A percentile compares a stretch with the other conserved stretches of the same genome.
These are phyloP conservation scores for Colletotrichum lentis DNA, from an alignment of 2,329 filamentous ascomycete species.

Conservation along the genomic window DNA sequence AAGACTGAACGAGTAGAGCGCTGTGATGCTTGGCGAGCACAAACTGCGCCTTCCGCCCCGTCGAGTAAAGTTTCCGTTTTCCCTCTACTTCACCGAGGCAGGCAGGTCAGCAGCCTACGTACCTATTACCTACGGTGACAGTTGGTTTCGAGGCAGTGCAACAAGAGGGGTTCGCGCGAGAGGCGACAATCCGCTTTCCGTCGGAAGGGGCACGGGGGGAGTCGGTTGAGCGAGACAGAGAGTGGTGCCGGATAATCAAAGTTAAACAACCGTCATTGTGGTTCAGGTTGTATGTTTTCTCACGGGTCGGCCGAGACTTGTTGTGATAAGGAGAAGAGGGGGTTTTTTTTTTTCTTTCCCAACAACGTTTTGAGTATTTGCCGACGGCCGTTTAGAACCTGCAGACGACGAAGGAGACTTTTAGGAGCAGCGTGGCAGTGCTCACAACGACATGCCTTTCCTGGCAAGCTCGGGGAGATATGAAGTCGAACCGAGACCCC, in stretches of 20 bases:
- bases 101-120: conserved; percentile 10
- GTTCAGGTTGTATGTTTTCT: neutral
- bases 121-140: neutral
- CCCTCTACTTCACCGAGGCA: neutral
- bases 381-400: neutral
- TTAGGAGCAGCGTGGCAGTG: conserved; percentile 30
- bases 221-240: conserved; percentile 3
- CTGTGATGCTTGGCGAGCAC: conserved; percentile 15
- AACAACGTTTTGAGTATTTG: conserved; percentile 7
- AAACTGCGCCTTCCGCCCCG: conserved; percentile 33
- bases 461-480: conserved; percentile 33
- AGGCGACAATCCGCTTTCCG: conserved; percentile 12
- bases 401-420: conserved; percentile 4
- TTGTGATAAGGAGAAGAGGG: conserved; percentile 4
- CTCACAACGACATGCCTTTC: conserved; percentile 37
- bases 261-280: conserved; percentile 11
- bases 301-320: conserved; percentile 1
- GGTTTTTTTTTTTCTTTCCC: neutral
- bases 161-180: conserved; percentile 9
- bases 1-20: conserved; percentile 3
- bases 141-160: conserved; percentile 25
- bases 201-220: neutral
- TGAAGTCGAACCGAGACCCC: conserved; percentile 31
- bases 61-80: conserved; percentile 24
- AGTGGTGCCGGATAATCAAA: neutral